Evolutionary conservation across 1,284 basidiomycete species (phyloP).

Genomic region (Coniferiporia weirii): DNA sequence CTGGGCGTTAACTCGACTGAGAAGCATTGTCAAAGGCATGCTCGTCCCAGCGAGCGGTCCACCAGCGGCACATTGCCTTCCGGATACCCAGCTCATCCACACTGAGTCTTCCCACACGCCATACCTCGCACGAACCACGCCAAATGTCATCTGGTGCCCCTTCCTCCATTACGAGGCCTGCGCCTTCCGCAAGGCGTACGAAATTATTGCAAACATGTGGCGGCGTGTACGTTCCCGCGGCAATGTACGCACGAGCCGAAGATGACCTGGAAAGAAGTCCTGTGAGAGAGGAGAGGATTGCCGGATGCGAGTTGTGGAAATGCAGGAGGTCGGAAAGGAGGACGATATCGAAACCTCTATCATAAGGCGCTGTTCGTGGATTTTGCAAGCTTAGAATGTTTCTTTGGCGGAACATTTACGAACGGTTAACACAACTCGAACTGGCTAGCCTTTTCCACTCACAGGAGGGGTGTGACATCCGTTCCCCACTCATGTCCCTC

Average conservation of each 20-base stretch:
- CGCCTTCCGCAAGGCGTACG: conserved; percentile 34
- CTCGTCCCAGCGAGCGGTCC: conserved; percentile 21
- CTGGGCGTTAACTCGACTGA: neutral
- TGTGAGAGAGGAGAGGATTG: conserved; percentile 45
- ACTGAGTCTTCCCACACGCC: conserved; percentile 6
- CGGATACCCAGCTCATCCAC: conserved; percentile 18
- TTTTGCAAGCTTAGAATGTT: neutral
- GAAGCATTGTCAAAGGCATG: neutral
- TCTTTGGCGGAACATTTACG: neutral
- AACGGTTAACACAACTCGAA: neutral
- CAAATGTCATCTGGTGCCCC: conserved; percentile 20
- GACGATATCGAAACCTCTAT: conserved; percentile 48
- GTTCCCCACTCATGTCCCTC: conserved; percentile 62
- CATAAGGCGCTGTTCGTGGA: conserved; percentile 4
- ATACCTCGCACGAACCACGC: conserved; percentile 16
- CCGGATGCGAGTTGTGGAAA: conserved; percentile 56
- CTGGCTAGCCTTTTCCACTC: conserved; percentile 22
- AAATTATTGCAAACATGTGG: conserved; percentile 51
- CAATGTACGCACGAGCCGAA: conserved; percentile 48
- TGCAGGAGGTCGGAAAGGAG: conserved; percentile 68
- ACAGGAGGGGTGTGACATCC: conserved; percentile 45
- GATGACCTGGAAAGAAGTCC: conserved; percentile 41
- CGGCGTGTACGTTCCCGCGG: conserved; percentile 60
- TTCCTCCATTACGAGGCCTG: conserved; percentile 48
- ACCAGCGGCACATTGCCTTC: conserved; percentile 24